Percentiles rank a stretch among this genome's conserved stretches.
Evolutionary conservation across 1,284 basidiomycete genomes (phyloP).

Genomic region (Rhodotorula sp.): DNA sequence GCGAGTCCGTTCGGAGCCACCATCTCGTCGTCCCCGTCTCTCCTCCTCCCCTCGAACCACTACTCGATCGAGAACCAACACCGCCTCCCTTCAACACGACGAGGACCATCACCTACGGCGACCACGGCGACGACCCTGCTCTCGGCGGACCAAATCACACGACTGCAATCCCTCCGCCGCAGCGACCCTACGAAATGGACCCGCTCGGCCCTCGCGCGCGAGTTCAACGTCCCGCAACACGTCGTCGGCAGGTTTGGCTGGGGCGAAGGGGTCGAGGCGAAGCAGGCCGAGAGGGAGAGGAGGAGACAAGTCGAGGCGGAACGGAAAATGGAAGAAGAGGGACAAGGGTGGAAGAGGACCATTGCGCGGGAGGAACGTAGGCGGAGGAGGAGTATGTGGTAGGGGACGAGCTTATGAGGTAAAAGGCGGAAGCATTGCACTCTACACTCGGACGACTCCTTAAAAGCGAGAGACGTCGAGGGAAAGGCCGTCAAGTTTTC

Average conservation of each 20-base stretch:
- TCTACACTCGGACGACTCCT: too few relatives aligned
- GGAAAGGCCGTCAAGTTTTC: too few relatives aligned
- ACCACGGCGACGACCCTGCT: not conserved
- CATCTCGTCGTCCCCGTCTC: not conserved
- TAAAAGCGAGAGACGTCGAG: too few relatives aligned
- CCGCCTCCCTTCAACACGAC: slow-evolving; percentile 4
- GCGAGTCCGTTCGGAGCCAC: slow-evolving; percentile 3
- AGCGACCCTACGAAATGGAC: slow-evolving; percentile 13
- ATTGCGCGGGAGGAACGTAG: slow-evolving; percentile 36
- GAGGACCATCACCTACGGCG: not conserved
- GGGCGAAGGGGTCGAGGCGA: slow-evolving; percentile 27
- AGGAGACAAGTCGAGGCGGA: slow-evolving; percentile 6
- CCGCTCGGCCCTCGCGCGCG: slow-evolving; percentile 21
- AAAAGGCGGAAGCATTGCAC: too few relatives aligned
- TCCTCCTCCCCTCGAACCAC: slow-evolving; percentile 1
- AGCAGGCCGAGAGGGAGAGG: slow-evolving; percentile 11
- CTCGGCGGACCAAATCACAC: slow-evolving; percentile 8
- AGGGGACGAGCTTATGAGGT: too few relatives aligned
- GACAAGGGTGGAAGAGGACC: slow-evolving; percentile 38
- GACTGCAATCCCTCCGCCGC: slow-evolving; percentile 22
- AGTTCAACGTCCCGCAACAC: slow-evolving; percentile 24
- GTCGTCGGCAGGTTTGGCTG: slow-evolving; percentile 31
- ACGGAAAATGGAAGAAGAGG: slow-evolving; percentile 7
- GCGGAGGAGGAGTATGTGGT: slow-evolving; percentile 33
- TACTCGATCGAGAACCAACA: not conserved